Evolutionary conservation across 1,284 basidiomycete species (phyloP).

Genomic region (Taiwanofungus camphoratus): DNA sequence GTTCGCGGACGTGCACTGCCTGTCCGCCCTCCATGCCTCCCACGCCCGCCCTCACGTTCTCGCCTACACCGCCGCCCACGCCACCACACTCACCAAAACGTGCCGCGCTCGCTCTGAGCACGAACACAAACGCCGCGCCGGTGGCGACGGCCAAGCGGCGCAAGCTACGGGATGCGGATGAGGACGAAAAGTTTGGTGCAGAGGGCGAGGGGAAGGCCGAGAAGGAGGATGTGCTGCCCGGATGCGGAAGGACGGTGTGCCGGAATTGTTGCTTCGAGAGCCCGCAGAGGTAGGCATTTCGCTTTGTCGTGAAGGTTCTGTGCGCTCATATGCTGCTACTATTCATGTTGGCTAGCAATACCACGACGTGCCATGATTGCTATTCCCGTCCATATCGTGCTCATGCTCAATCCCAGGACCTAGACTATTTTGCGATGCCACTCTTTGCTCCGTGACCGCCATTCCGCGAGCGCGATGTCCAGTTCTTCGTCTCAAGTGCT

Average conservation of each 20-base stretch:
- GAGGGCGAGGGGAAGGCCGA: conserved; percentile 6
- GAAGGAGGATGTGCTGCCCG: conserved; percentile 14
- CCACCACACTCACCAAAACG: conserved; percentile 11
- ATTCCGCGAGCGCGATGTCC: too few relatives aligned
- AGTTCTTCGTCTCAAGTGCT: too few relatives aligned
- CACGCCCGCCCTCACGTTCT: conserved; percentile 21
- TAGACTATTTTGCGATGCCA: too few relatives aligned
- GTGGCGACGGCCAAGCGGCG: conserved; percentile 10
- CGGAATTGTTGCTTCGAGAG: conserved; percentile 28
- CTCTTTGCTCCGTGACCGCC: too few relatives aligned
- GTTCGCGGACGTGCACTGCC: conserved; percentile 28
- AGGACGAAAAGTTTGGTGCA: conserved; percentile 11
- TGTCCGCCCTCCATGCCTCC: conserved; percentile 21
- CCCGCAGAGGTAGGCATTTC: conserved; percentile 22
- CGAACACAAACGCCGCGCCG: conserved; percentile 4
- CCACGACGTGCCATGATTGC: too few relatives aligned
- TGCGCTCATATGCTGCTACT: too few relatives aligned
- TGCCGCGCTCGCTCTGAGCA: conserved; percentile 13
- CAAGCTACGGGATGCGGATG: conserved; percentile 13
- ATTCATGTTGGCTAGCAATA: too few relatives aligned
- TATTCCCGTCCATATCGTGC: too few relatives aligned
- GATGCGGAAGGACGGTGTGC: conserved; percentile 30
- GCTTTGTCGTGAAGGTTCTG: too few relatives aligned
- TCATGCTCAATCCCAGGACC: too few relatives aligned
- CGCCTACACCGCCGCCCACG: conserved; percentile 13